Evolutionary conservation across 495 filamentous ascomycete genomes (phyloP).

Genomic region (Amorphotheca resinae): DNA sequence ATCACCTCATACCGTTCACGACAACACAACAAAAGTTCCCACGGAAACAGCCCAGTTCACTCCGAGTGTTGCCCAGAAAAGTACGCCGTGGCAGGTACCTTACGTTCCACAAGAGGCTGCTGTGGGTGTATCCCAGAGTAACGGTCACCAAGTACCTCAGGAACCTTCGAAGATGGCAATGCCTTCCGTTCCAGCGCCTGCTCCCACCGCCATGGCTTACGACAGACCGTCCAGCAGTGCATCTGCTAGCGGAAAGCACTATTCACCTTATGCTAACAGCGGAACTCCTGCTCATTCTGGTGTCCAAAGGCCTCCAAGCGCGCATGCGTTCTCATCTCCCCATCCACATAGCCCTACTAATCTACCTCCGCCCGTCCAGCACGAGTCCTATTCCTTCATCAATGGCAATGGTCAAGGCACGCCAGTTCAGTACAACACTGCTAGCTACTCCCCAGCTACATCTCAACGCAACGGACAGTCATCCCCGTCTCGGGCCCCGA

Average conservation of each 20-base stretch:
- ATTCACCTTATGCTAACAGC: background rate
- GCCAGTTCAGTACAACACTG: background rate
- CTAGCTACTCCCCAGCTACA: background rate
- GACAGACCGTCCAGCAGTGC: background rate
- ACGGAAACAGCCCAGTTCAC: background rate
- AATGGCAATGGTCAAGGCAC: slow-evolving; percentile 9
- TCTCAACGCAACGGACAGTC: background rate
- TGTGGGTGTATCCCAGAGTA: background rate
- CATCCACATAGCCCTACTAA: slow-evolving; percentile 19
- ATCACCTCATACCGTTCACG: slow-evolving; percentile 6
- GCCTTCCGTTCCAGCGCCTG: background rate
- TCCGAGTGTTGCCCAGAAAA: slow-evolving; percentile 1
- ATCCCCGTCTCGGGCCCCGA: background rate
- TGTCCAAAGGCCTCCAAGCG: slow-evolving; percentile 5
- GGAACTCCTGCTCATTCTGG: background rate
- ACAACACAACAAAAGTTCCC: background rate
- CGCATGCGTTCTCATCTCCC: slow-evolving; percentile 19
- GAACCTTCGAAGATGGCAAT: background rate
- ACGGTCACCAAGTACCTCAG: background rate
- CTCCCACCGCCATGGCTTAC: background rate
- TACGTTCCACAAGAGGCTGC: background rate
- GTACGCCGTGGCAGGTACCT: slow-evolving; percentile 1
- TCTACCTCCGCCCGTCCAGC: slow-evolving; percentile 17
- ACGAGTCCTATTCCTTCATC: slow-evolving; percentile 11
- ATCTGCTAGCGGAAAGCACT: slow-evolving; percentile 2